Evolutionary conservation across 768 basidiomycete genomes (phyloP), one percentile per base, ranked within the genome.

Genomic region (Lentinus brumalis): DNA sequence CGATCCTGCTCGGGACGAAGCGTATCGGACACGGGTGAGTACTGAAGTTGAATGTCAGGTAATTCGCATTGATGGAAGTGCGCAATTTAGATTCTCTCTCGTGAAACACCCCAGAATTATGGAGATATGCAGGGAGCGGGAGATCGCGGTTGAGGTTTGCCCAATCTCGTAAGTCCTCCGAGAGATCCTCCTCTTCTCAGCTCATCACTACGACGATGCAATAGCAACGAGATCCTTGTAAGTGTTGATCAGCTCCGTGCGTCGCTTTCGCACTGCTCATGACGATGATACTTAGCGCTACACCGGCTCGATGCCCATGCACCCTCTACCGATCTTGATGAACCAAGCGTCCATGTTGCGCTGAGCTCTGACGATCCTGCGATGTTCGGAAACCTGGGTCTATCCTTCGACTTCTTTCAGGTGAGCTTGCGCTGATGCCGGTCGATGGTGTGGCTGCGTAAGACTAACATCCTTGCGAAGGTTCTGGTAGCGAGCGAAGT

Each of bases 371-470:
- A 92, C 66, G 91, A 92, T 66, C 91, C 91, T 4, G 77, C 88
- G 0, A 79, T 87, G 26, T 92, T 93, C 66, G 88, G 89, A 11
- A 89, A 88, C 65, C 85, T 87, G 83, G 89, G 89, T 0, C 77
- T 92, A 5, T 86, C 87, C 0, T 92, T 83, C 68, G 91, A 92
- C 72, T 92, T 86, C 71, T 92, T 81, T 71, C 91, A 92, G 77
- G 89, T 85, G 64, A 5, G 32, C 32, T 10, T 26, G 32, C n/a
- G n/a, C n/a, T n/a, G n/a, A n/a, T n/a, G n/a, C n/a, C 46, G 10
- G 32, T 35, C 29, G 12, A 9, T 9, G 18, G 29, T 29, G 18
- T 29, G n/a, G 21, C 44, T 16, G 16, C n/a, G 29, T 47, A 7
- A 4, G 46, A 5, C 46, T 47, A 6, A 47, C 32, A n/a, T 5